These are phyloP conservation scores for Scedosporium minutisporum DNA, from an alignment of 2,329 filamentous ascomycete species.

Conservation along the genomic window DNA sequence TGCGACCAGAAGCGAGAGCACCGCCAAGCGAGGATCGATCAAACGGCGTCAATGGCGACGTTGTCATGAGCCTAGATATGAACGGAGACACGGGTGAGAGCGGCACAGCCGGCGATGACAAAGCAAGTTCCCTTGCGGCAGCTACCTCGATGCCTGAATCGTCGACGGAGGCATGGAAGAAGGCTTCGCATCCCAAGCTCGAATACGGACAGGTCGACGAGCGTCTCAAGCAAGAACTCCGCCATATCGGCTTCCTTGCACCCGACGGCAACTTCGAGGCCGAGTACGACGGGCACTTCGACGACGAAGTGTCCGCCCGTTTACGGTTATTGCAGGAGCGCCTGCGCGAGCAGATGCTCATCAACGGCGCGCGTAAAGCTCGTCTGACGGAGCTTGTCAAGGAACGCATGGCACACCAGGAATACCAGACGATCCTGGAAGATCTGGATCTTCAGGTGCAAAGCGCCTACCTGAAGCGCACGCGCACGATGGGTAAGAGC, in stretches of 20 bases:
- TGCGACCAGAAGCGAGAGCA: slow-evolving; percentile 64
- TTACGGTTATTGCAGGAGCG: slow-evolving; percentile 76
- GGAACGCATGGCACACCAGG: slow-evolving; percentile 90
- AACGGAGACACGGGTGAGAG: slow-evolving; percentile 39
- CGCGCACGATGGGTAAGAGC: slow-evolving; percentile 84
- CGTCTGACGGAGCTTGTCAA: slow-evolving; percentile 79
- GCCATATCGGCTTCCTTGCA: slow-evolving; percentile 79
- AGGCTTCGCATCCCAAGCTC: slow-evolving; percentile 62
- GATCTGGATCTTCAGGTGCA: slow-evolving; percentile 94
- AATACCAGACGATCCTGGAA: slow-evolving; percentile 93
- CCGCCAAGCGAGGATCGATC: slow-evolving; percentile 40
- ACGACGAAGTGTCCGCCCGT: slow-evolving; percentile 88
- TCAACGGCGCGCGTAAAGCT: slow-evolving; percentile 85
- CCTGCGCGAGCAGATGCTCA: slow-evolving; percentile 71
- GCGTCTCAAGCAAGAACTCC: slow-evolving; percentile 80
- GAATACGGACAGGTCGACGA: slow-evolving; percentile 85
- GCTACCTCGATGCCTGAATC: slow-evolving; percentile 76
- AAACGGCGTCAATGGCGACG: slow-evolving; percentile 41
- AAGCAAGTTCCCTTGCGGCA: slow-evolving; percentile 41
- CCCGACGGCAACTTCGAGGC: slow-evolving; percentile 48
- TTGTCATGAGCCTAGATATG: slow-evolving; percentile 44
- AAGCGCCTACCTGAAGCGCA: slow-evolving; percentile 90
- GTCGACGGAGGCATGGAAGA: slow-evolving; percentile 67
- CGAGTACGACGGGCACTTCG: slow-evolving; percentile 81
- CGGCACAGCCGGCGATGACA: slow-evolving; percentile 22